Evolutionary conservation across 2,329 filamentous ascomycete species (phyloP), one percentile per base, ranked within the genome.

Genomic region (Fusarium stilboides): DNA sequence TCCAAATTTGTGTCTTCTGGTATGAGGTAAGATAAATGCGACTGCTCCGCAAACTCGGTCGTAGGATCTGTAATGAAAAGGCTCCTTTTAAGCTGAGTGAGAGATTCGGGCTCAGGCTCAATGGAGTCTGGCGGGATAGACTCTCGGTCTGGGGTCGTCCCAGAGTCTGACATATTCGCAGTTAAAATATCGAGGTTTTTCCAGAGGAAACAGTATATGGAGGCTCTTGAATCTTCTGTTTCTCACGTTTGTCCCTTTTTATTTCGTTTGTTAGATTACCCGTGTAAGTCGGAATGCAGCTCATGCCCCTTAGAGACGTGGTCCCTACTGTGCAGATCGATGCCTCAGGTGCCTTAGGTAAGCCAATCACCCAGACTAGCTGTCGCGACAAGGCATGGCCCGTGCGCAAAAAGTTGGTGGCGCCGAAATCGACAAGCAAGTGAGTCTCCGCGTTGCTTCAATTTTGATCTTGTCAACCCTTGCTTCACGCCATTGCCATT

Each of bases 21-120:
- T 50, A 92, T 81, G 44, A 91, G 81, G 70, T 90, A 90, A 37
- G 85, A 84, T 57, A 92, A 80, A 60, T 87, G 84, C 5, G 89
- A 88, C 62, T 84, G 81, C 60, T 90, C 86, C 46, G 88, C 80
- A 74, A 91, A 87, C 69, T 74, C 68, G 28, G 74, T 62, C 47
- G 70, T 68, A 14, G 74, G 66, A 47, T 77, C 74, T 19, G 64
- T 72, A 45, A 62, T 65, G 47, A 74, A 71, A 40, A 71, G 69
- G 58, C 63, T 54, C 49, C 61, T 65, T 34, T 65, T 66, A 33
- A 71, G 65, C 39, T 68, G 57, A 45, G 74, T 68, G 54, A 73
- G 67, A 39, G 67, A 69, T 44, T 74, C 74, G 12, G 69, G 54
- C 39, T 67, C 62, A 24, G 65, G 53, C 24, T 69, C 57, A 49